phyloP scores from a whole-genome alignment of 2,329 filamentous ascomycete species.

The Chrysoporthe deuterocubensis region DNA sequence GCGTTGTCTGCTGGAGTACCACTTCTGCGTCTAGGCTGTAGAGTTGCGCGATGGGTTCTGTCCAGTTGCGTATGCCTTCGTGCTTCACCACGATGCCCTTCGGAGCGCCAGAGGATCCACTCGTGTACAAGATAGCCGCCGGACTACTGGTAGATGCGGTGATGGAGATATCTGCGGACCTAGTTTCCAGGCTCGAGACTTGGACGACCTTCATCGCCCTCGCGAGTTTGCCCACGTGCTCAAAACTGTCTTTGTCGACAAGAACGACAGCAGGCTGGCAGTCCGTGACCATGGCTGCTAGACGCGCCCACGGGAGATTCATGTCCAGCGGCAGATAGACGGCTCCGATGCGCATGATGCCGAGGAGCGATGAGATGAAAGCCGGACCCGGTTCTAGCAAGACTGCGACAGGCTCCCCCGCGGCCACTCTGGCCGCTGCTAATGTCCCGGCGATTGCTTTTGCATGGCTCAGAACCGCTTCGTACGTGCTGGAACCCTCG shows the following conservation, averaged over 20 bases:
- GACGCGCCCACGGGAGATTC: slow-evolving; percentile 36
- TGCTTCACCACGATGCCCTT: slow-evolving; percentile 46
- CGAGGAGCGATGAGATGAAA: slow-evolving; percentile 44
- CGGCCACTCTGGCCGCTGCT: background rate
- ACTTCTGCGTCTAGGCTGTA: slow-evolving; percentile 29
- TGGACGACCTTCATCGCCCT: background rate
- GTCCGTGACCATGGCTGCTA: slow-evolving; percentile 37
- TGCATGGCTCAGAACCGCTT: background rate
- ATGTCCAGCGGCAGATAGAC: slow-evolving; percentile 48
- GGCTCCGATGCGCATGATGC: slow-evolving; percentile 43
- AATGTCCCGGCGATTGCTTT: background rate
- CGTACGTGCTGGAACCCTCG: background rate
- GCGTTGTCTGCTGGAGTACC: slow-evolving; percentile 41
- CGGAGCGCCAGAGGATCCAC: slow-evolving; percentile 40
- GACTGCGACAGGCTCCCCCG: slow-evolving; percentile 40
- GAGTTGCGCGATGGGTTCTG: background rate
- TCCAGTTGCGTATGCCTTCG: slow-evolving; percentile 25
- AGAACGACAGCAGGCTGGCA: slow-evolving; percentile 36
- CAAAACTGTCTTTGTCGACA: background rate
- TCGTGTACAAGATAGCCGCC: slow-evolving; percentile 40
- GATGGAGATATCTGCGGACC: background rate
- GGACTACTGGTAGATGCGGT: slow-evolving; percentile 13
- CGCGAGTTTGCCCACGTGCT: background rate
- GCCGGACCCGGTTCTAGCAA: slow-evolving; percentile 43
- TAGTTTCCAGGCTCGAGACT: background rate